Evolutionary conservation across 2,329 filamentous ascomycete genomes (phyloP).

Genomic region (Blastomyces emzantsi): DNA sequence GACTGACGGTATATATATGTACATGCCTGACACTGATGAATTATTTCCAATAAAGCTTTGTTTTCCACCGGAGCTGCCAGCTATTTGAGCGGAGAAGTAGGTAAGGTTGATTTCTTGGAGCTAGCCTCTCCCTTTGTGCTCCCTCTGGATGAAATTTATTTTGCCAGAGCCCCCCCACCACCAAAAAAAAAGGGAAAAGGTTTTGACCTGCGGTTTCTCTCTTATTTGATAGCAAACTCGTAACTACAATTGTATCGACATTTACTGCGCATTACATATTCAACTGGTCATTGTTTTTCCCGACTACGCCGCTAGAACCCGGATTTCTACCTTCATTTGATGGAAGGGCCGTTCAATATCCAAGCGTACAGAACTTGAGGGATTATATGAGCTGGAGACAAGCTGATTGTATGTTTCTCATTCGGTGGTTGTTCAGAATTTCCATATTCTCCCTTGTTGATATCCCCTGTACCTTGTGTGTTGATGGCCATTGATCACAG

Average conservation of each 20-base stretch:
- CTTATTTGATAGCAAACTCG: conserved; percentile 59
- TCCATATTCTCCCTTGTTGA: background rate
- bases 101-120: conserved; percentile 33
- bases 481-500: background rate
- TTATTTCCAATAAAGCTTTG: conserved; percentile 51
- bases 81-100: conserved; percentile 80
- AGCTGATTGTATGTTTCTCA: conserved; percentile 67
- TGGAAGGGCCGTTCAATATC: conserved; percentile 83
- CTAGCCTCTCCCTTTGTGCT: background rate
- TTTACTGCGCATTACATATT: conserved; percentile 89
- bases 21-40: background rate
- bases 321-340: conserved; percentile 79
- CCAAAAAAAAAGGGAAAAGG: background rate
- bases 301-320: conserved; percentile 57
- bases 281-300: conserved; percentile 69
- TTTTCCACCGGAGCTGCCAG: conserved; percentile 71
- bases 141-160: background rate
- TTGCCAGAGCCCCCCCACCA: background rate
- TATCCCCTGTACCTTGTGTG: background rate
- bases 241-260: conserved; percentile 81
- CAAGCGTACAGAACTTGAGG: conserved; percentile 67
- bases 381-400: conserved; percentile 98
- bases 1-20: too few species aligned
- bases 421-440: background rate
- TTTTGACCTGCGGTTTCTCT: background rate